phyloP scores from a whole-genome alignment of 345 rosid genomes.

The Rhodomyrtus tomentosa region DNA sequence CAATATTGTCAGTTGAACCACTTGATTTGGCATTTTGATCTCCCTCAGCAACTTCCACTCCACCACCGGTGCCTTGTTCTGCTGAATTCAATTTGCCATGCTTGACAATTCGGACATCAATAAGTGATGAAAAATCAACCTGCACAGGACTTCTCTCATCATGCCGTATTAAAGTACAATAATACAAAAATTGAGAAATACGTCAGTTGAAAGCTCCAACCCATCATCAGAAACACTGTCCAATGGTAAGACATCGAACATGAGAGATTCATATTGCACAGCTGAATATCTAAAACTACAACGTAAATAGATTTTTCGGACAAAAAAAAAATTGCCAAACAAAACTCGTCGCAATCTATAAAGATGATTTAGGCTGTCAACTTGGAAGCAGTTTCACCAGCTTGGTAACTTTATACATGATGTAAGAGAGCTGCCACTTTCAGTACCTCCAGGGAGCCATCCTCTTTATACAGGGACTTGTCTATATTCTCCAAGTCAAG shows the following conservation, averaged over 20 bases:
- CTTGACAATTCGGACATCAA: slow-evolving; percentile 54
- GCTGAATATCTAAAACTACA: not conserved
- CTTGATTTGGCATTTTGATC: slow-evolving; percentile 10
- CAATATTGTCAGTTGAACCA: slow-evolving; percentile 4
- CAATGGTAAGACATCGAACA: not conserved
- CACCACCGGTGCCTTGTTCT: slow-evolving; percentile 9
- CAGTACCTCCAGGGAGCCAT: slow-evolving; percentile 67
- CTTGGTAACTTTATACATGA: not conserved
- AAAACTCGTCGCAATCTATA: not conserved
- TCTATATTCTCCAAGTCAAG: slow-evolving; percentile 27
- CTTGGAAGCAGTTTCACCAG: not conserved
- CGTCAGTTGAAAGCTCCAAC: not conserved
- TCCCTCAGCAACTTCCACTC: slow-evolving; percentile 6
- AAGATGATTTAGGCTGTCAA: not conserved
- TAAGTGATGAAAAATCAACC: slow-evolving; percentile 62
- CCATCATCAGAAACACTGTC: not conserved
- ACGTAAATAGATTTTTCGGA: not conserved
- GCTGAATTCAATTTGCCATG: slow-evolving; percentile 14
- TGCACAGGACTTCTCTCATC: slow-evolving; percentile 10
- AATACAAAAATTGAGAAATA: not conserved
- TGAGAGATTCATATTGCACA: not conserved
- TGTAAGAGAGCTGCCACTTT: not conserved
- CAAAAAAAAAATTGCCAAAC: not conserved
- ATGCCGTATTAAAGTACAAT: not conserved
- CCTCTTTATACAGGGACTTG: slow-evolving; percentile 48